Percentiles rank a stretch among this genome's conserved stretches.
Evolutionary conservation across 208 protist genomes (phyloP).

Genomic region (Acanthamoeba polyphaga): DNA sequence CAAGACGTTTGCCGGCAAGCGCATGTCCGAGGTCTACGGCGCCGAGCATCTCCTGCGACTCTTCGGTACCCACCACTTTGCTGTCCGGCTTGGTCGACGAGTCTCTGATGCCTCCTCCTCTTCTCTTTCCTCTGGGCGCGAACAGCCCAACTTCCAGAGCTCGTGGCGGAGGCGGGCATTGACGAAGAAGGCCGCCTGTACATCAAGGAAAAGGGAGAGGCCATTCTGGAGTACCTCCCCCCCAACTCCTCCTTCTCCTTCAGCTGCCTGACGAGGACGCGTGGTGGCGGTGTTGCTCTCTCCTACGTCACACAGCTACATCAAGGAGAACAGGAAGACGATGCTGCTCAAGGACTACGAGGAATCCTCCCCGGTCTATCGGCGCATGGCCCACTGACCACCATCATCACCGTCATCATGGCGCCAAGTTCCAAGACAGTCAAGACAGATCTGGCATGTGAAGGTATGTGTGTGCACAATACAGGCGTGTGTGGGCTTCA

Average conservation of each 20-base stretch:
- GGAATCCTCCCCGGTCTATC: constrained; percentile 22
- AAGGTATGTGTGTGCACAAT: too few relatives aligned
- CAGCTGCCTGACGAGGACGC: not conserved
- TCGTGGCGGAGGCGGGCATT: constrained; percentile 44
- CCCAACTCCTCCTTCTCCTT: not conserved
- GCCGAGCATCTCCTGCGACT: constrained; percentile 61
- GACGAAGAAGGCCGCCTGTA: constrained; percentile 49
- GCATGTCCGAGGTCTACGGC: constrained; percentile 52
- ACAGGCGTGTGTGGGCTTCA: too few relatives aligned
- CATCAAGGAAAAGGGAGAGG: constrained; percentile 46
- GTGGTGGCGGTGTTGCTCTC: not conserved
- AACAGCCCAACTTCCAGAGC: constrained; percentile 21
- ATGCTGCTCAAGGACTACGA: constrained; percentile 54
- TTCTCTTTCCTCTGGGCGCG: not conserved
- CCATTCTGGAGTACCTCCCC: constrained; percentile 3
- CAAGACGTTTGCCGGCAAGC: not conserved
- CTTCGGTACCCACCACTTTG: constrained; percentile 14
- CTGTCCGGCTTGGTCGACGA: too few relatives aligned
- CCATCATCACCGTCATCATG: too few relatives aligned
- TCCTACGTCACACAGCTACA: not conserved
- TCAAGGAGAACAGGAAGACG: constrained; percentile 31
- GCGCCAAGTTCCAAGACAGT: too few relatives aligned
- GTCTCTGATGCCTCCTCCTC: not conserved
- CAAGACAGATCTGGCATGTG: too few relatives aligned
- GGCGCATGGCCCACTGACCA: not conserved